Evolutionary conservation across 176 grass and related monocot genomes (phyloP).

Genomic region (barley (Hordeum vulgare)): DNA sequence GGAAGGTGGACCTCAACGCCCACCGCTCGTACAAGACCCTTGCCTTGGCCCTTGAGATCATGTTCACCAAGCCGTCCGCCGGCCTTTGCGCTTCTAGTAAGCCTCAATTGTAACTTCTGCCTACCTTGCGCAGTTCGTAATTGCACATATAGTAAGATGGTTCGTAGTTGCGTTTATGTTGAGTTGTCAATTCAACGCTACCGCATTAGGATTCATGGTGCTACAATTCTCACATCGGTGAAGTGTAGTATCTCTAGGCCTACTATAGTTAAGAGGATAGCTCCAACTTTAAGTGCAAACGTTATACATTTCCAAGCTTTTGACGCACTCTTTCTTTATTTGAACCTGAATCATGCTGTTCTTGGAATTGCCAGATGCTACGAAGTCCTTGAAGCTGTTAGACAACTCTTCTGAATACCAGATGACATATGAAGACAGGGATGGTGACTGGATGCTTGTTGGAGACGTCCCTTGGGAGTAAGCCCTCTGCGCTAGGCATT

Average conservation of each 20-base stretch:
- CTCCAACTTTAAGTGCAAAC: not conserved
- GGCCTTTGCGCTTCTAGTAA: conserved; percentile 35
- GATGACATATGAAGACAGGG: conserved; percentile 85
- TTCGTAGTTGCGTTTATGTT: not conserved
- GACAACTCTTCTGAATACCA: conserved; percentile 54
- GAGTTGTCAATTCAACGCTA: not conserved
- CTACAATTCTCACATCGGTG: not conserved
- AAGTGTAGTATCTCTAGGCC: not conserved
- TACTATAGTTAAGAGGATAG: not conserved
- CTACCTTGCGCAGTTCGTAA: not conserved
- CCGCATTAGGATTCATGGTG: conserved; percentile 9
- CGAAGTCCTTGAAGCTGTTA: conserved; percentile 41
- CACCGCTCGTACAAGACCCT: conserved; percentile 61
- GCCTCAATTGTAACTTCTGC: not conserved
- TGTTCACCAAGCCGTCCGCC: conserved; percentile 54
- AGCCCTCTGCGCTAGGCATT: not conserved
- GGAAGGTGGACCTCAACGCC: conserved; percentile 70
- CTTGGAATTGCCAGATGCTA: conserved; percentile 28
- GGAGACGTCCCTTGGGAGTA: conserved; percentile 95
- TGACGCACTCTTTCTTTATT: not conserved
- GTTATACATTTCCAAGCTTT: not conserved
- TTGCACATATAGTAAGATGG: not conserved
- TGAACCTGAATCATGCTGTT: not conserved
- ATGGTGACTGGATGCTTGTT: conserved; percentile 95
- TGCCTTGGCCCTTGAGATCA: conserved; percentile 62